Evolutionary conservation across 169 alveolate species (phyloP).

Genomic region (Theileria equi): DNA sequence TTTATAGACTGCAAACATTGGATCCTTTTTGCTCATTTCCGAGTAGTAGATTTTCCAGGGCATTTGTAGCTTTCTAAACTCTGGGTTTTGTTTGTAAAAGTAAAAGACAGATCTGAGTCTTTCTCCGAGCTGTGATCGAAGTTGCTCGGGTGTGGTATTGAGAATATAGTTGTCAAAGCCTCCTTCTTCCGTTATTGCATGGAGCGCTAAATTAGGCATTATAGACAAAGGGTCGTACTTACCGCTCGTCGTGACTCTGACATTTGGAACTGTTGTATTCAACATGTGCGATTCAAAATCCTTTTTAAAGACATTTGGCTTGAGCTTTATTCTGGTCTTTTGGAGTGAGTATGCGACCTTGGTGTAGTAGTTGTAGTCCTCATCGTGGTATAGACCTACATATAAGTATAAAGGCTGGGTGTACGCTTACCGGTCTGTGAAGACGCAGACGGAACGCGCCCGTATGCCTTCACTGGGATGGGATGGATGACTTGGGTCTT

Average conservation of each 20-base stretch:
- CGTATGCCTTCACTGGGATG: constrained; percentile 87
- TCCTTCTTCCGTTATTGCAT: constrained; percentile 84
- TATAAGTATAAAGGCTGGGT: neutral
- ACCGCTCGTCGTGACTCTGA: constrained; percentile 79
- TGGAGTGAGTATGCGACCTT: constrained; percentile 78
- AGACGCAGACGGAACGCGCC: constrained; percentile 85
- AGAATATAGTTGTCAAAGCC: constrained; percentile 84
- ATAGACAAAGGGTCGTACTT: neutral
- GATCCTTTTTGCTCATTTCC: constrained; percentile 63
- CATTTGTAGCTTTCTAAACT: constrained; percentile 18
- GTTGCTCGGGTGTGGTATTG: constrained; percentile 84
- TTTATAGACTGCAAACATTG: constrained; percentile 64
- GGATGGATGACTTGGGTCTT: constrained; percentile 79
- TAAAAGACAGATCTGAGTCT: constrained; percentile 78
- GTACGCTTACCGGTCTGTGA: constrained; percentile 75
- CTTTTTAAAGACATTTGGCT: constrained; percentile 74
- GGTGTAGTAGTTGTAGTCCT: constrained; percentile 80
- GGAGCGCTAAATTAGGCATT: constrained; percentile 63
- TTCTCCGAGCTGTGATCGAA: constrained; percentile 83
- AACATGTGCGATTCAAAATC: constrained; percentile 70
- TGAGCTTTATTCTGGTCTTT: constrained; percentile 72
- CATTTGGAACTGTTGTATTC: constrained; percentile 76
- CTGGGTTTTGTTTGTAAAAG: constrained; percentile 70
- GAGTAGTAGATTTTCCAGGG: constrained; percentile 76
- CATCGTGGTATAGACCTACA: constrained; percentile 81